Percentiles rank a stretch among this genome's conserved stretches.
phyloP scores from a whole-genome alignment of 2,329 filamentous ascomycete species.

The Penicillium sp. region DNA sequence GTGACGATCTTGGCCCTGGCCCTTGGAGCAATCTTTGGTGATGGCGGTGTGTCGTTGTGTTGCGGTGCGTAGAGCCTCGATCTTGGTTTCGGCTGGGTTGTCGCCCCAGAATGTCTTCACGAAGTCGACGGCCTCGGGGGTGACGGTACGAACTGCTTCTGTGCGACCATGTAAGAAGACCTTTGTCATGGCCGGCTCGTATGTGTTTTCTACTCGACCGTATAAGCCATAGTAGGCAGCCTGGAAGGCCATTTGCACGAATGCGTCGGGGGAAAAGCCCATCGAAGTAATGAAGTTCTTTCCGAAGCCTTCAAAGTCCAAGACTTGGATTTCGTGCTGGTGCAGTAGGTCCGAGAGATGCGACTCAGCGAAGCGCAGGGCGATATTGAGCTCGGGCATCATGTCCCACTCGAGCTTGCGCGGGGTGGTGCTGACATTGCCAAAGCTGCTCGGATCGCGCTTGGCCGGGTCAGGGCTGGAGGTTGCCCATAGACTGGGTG shows the following conservation, averaged over 20 bases:
- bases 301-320: constrained; percentile 85
- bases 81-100: constrained; percentile 74
- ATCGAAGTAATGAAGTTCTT: constrained; percentile 98
- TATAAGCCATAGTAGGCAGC: constrained; percentile 97
- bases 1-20: constrained; percentile 86
- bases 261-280: constrained; percentile 95
- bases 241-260: constrained; percentile 98
- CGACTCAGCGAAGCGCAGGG: constrained; percentile 91
- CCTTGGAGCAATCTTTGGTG: constrained; percentile 84
- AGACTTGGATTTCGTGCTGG: constrained; percentile 91
- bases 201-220: constrained; percentile 88
- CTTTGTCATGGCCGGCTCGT: constrained; percentile 99
- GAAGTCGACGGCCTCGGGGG: constrained; percentile 79
- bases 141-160: constrained; percentile 85
- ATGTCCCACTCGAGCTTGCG: constrained; percentile 98
- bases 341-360: constrained; percentile 89
- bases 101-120: constrained; percentile 94
- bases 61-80: constrained; percentile 78
- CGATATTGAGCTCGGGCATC: constrained; percentile 84
- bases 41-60: constrained; percentile 76
- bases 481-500: constrained; percentile 87
- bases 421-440: constrained; percentile 87
- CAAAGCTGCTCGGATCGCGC: constrained; percentile 84
- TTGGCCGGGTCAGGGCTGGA: constrained; percentile 89
- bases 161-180: constrained; percentile 88